These are phyloP conservation scores for Colletotrichum horii DNA, from an alignment of 2,329 filamentous ascomycete species.

Conservation along the genomic window DNA sequence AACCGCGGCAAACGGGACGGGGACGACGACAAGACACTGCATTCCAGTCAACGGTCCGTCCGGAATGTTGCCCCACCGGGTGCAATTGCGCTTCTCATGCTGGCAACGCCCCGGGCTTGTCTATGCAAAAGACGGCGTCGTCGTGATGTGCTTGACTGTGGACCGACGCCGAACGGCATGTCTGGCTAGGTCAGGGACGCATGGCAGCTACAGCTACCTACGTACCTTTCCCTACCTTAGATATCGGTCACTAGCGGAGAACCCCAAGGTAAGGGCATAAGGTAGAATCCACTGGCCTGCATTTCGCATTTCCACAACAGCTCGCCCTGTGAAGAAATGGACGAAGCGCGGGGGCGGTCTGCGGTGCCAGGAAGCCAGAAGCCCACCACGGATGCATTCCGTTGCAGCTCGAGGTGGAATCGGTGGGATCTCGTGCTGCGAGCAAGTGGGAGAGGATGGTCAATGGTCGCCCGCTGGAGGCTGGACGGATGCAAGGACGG, in stretches of 20 bases:
- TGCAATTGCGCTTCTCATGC: neutral
- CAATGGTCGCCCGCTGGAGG: neutral
- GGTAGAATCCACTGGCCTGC: neutral
- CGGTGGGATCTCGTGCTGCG: neutral
- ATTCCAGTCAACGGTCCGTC: neutral
- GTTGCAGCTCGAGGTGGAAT: neutral
- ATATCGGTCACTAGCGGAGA: neutral
- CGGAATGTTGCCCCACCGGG: neutral
- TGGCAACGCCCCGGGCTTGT: neutral
- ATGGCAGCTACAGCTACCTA: neutral
- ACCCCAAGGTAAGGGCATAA: neutral
- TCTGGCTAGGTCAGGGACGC: neutral
- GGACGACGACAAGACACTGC: constrained; percentile 1
- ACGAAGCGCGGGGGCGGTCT: constrained; percentile 3
- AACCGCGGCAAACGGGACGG: constrained; percentile 10
- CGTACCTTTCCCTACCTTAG: neutral
- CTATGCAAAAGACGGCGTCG: neutral
- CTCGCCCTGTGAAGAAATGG: constrained; percentile 2
- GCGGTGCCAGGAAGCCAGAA: neutral
- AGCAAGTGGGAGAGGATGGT: neutral
- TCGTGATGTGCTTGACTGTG: neutral
- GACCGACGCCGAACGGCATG: neutral
- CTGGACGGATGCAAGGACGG: neutral
- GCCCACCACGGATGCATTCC: neutral
- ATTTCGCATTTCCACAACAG: constrained; percentile 11